Percentiles rank a stretch among this genome's conserved stretches.
Evolutionary conservation across 75 land plant species (phyloP).

Genomic region (Picea sitchensis): DNA sequence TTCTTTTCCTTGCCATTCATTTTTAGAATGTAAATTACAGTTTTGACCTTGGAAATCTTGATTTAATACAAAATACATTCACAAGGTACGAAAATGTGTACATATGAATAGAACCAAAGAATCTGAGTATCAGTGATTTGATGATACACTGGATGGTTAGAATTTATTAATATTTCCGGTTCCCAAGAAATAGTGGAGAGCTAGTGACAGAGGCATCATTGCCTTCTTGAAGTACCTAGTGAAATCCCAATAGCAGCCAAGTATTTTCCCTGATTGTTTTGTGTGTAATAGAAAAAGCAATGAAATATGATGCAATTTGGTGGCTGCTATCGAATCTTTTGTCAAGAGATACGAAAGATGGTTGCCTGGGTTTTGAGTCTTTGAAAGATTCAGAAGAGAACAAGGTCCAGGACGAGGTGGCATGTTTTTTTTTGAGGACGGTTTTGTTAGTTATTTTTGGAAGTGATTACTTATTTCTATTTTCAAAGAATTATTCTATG

Average conservation of each 20-base stretch:
- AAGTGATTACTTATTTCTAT: constrained; percentile 1
- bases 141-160: background rate
- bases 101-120: background rate
- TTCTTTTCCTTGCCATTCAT: background rate
- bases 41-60: constrained; percentile 2
- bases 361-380: background rate
- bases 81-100: background rate
- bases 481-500: background rate
- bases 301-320: background rate
- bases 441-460: background rate
- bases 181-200: background rate
- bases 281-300: background rate
- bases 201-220: background rate
- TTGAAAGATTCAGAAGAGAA: background rate
- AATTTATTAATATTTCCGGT: background rate
- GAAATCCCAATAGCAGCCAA: background rate
- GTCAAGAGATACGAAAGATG: background rate
- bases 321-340: background rate
- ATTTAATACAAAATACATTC: background rate
- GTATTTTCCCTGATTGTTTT: background rate
- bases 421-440: background rate
- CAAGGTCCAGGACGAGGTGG: background rate
- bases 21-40: background rate
- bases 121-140: background rate
- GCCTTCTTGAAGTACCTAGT: background rate